These are phyloP conservation scores for Chalaropsis thielavioides DNA, from an alignment of 2,329 filamentous ascomycete genomes.

Conservation along the genomic window DNA sequence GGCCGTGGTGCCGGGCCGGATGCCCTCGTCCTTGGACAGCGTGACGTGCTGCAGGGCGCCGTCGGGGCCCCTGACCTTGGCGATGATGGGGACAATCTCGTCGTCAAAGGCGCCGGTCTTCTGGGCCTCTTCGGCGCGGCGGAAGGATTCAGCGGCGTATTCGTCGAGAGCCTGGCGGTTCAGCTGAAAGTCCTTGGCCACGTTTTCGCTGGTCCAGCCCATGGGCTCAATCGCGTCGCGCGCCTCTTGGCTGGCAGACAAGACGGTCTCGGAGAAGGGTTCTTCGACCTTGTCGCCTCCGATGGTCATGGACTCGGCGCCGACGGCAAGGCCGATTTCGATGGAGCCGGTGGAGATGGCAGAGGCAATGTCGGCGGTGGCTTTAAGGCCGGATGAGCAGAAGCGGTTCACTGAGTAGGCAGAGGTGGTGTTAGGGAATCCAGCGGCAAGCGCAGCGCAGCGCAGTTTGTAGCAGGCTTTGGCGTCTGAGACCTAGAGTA, in stretches of 20 bases:
- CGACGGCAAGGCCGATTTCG: constrained; percentile 73
- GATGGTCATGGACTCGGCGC: constrained; percentile 75
- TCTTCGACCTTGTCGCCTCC: constrained; percentile 43
- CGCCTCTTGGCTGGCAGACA: constrained; percentile 57
- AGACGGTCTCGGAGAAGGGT: constrained; percentile 42
- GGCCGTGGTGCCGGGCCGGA: constrained; percentile 75
- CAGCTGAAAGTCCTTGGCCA: constrained; percentile 80
- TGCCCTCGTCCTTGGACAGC: constrained; percentile 76
- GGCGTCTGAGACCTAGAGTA: constrained; percentile 54
- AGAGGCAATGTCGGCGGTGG: constrained; percentile 86
- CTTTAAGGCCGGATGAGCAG: constrained; percentile 93
- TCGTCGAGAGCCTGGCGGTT: constrained; percentile 65
- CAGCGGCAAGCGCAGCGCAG: constrained; percentile 68
- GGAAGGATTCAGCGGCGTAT: constrained; percentile 77
- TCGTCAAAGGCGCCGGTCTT: constrained; percentile 85
- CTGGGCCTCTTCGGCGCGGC: constrained; percentile 75
- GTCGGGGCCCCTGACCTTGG: constrained; percentile 69
- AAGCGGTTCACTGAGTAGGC: constrained; percentile 83
- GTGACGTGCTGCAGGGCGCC: constrained; percentile 66
- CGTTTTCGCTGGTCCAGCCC: constrained; percentile 97
- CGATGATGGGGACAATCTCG: constrained; percentile 81
- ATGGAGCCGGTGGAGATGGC: constrained; percentile 69
- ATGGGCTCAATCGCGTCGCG: constrained; percentile 84
- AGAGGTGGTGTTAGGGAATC: constrained; percentile 78
- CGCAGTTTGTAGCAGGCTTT: constrained; percentile 87